phyloP scores from a whole-genome alignment of 2,329 filamentous ascomycete genomes.

The Penicillium sp. region DNA sequence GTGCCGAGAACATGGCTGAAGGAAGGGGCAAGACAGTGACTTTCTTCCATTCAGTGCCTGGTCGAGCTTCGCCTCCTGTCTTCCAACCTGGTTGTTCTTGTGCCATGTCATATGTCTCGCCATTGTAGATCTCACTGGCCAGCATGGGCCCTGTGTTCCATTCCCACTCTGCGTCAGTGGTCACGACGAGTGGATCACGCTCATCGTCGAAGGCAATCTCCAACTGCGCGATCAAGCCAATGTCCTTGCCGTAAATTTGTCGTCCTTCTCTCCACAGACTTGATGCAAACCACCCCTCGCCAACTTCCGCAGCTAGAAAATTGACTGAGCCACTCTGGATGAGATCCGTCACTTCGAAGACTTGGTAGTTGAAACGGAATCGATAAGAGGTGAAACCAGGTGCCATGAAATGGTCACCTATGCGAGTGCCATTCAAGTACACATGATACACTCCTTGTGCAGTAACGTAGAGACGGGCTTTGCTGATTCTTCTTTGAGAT shows the following conservation, averaged over 20 bases:
- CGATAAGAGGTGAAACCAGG: not conserved
- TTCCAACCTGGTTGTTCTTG: constrained; percentile 25
- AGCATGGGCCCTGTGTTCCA: constrained; percentile 23
- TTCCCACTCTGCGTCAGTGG: constrained; percentile 31
- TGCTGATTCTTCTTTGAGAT: not conserved
- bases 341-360: constrained; percentile 53
- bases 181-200: constrained; percentile 10
- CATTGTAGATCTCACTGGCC: constrained; percentile 43
- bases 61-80: constrained; percentile 28
- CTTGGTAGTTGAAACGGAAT: constrained; percentile 46
- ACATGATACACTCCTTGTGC: constrained; percentile 3
- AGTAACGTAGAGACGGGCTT: constrained; percentile 5
- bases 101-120: constrained; percentile 53
- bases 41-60: constrained; percentile 35
- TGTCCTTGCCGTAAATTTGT: constrained; percentile 28
- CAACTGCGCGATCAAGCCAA: constrained; percentile 33
- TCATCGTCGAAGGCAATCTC: constrained; percentile 26
- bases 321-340: constrained; percentile 42
- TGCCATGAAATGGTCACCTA: constrained; percentile 21
- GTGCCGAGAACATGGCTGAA: constrained; percentile 40
- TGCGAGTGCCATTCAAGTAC: constrained; percentile 4
- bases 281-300: constrained; percentile 54
- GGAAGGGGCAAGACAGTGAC: constrained; percentile 28
- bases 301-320: constrained; percentile 46
- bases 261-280: constrained; percentile 28